Evolutionary conservation across 208 protist genomes (phyloP), one percentile per base, ranked within the genome.

Genomic region (Trypanosoma theileri): DNA sequence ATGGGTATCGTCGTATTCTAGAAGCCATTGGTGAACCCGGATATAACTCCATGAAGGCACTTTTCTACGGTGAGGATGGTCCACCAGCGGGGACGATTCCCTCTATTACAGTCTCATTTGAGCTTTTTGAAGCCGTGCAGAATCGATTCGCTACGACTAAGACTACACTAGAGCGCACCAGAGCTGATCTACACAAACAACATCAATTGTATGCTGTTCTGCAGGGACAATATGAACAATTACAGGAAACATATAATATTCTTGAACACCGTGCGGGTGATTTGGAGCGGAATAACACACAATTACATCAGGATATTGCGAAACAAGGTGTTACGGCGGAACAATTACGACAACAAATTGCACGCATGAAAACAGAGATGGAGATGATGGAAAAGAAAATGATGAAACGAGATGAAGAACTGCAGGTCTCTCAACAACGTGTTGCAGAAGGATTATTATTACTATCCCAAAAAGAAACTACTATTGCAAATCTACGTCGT

Each of bases 111-210:
- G 82, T 95, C 4, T 89, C 85, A 16, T 95, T 95, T 71, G 89
- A 95, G 66, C 79, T 95, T 2, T 95, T 95, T 46, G 89, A 95
- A 53, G 82, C 87, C 3, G 82, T 95, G 58, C 89, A 95, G 71
- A 89, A 80, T 42, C 84, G 89, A 17, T 88, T 95, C 46, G 79
- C 80, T 9, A 82, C 69, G 3, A 95, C 86, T 14, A 89, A 89
- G 73, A 69, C 81, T 54, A 78, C 77, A 21, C 77, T 95, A 13
- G 86, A 95, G 55, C 82, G 83, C 21, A 90, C 86, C 16, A 85
- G 85, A 62, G 64, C 40, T 0, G 86, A 95, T 7, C 76, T 95
- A 2, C 78, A 87, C 19, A 67, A 69, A 22, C 82, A 86, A 17
- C 88, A 89, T 57, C 83, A 90, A 64, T 83, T 93, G 72, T 89